Conservation (phyloP, 2,329 filamentous ascomycete genomes). For the Fusarium gaditjirri region DNA sequence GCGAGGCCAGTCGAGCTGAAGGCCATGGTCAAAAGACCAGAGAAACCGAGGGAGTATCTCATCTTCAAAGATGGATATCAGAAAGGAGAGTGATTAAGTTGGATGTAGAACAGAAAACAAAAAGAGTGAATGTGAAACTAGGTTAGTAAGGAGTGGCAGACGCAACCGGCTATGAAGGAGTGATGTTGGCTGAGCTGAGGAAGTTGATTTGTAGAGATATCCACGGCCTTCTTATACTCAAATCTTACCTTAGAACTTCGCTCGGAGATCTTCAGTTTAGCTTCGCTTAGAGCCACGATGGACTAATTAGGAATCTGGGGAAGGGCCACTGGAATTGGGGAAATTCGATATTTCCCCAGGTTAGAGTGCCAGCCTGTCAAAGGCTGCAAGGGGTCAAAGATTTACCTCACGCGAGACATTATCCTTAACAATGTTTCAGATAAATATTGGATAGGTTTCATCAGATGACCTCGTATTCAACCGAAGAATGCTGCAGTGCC, state of each 20-base stretch:
- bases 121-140: slow-evolving; percentile 15
- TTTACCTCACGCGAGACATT: not conserved
- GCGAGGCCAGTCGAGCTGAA: slow-evolving; percentile 18
- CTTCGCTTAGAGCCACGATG: not conserved
- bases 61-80: slow-evolving; percentile 6
- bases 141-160: slow-evolving; percentile 33
- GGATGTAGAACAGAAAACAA: slow-evolving; percentile 12
- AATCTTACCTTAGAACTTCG: no score
- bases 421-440: slow-evolving; percentile 26
- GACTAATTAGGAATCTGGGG: not conserved
- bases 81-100: slow-evolving; percentile 25
- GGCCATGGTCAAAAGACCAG: slow-evolving; percentile 38
- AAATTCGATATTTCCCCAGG: slow-evolving; percentile 30
- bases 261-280: fast-evolving
- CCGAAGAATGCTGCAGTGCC: slow-evolving; percentile 7
- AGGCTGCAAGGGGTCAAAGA: not conserved
- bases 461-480: not conserved
- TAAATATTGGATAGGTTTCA: not conserved
- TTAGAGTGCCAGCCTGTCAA: not conserved
- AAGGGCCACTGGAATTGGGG: slow-evolving; percentile 26
- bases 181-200: slow-evolving; percentile 35
- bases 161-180: slow-evolving; percentile 34
- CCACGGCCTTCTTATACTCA: slow-evolving; percentile 28
- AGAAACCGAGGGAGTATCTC: slow-evolving; percentile 33
- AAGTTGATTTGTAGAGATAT: slow-evolving; percentile 10